phyloP scores from a whole-genome alignment of 1,139 yeast species.

The Candida tunisiensis region DNA sequence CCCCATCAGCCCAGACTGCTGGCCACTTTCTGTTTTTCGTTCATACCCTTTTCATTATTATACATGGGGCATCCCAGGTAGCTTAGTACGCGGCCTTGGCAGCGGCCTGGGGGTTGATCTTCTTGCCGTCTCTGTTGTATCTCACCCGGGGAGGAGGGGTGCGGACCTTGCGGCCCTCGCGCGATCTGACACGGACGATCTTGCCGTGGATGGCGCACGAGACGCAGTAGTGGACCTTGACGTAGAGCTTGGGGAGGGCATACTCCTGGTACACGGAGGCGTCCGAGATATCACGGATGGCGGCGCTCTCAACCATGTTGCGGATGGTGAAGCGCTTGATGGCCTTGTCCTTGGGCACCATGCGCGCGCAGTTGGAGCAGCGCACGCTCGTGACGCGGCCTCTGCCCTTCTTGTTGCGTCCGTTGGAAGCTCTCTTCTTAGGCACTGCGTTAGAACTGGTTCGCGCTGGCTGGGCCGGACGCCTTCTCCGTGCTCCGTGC shows the following conservation, averaged over 20 bases:
- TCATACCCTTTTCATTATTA: too few species aligned
- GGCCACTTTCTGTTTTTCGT: too few species aligned
- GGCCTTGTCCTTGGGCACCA: slow-evolving; percentile 99
- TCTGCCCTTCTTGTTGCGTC: slow-evolving; percentile 99
- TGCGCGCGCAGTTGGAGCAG: slow-evolving; percentile 99
- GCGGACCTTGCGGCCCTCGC: slow-evolving; percentile 97
- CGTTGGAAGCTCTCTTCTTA: slow-evolving; percentile 99
- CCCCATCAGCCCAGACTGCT: too few species aligned
- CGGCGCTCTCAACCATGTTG: slow-evolving; percentile 99
- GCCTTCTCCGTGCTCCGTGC: too few species aligned
- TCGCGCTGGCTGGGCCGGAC: too few species aligned
- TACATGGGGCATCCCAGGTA: too few species aligned
- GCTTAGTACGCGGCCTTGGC: slow-evolving; percentile 66
- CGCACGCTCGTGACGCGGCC: slow-evolving; percentile 99
- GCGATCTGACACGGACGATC: slow-evolving; percentile 99
- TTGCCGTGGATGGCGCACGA: slow-evolving; percentile 99
- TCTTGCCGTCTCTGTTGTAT: slow-evolving; percentile 85
- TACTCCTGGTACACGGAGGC: slow-evolving; percentile 99
- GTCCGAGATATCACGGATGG: slow-evolving; percentile 98
- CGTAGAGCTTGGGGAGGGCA: slow-evolving; percentile 98
- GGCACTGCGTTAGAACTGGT: slow-evolving; percentile 49
- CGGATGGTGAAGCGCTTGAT: slow-evolving; percentile 99
- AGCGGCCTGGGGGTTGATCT: slow-evolving; percentile 94
- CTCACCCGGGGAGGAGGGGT: slow-evolving; percentile 99
- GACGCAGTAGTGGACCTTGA: slow-evolving; percentile 99